Percentiles rank a stretch among this genome's conserved stretches.
Evolutionary conservation across 2,329 filamentous ascomycete genomes (phyloP).

Genomic region (Aspergillus viridinutans): DNA sequence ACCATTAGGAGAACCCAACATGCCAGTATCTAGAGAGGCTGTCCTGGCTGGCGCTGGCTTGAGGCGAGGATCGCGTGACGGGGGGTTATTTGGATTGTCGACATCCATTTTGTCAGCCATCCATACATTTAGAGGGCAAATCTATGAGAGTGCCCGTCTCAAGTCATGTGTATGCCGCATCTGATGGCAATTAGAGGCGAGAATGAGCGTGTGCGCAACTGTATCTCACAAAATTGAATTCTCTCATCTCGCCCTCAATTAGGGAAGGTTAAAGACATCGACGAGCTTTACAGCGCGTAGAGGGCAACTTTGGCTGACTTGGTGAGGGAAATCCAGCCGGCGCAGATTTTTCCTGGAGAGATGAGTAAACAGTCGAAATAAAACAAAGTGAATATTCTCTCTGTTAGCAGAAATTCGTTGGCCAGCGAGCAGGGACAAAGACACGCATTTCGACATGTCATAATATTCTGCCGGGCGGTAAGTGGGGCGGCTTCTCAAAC

Average conservation of each 20-base stretch:
- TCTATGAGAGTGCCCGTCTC: neutral
- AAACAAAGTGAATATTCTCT: neutral
- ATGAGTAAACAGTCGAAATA: neutral
- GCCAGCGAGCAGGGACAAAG: neutral
- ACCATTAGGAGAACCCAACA: neutral
- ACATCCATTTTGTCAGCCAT: constrained; percentile 10
- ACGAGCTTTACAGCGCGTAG: neutral
- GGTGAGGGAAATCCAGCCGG: neutral
- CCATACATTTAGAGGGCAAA: neutral
- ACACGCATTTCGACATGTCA: neutral
- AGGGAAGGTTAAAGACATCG: neutral
- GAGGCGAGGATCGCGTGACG: constrained; percentile 21
- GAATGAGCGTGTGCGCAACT: neutral
- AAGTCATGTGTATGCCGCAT: neutral
- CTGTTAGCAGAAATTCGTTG: neutral
- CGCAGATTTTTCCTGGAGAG: neutral
- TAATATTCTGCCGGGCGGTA: constrained; percentile 28
- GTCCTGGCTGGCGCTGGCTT: neutral
- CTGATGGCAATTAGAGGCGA: neutral
- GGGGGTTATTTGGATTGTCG: constrained; percentile 8
- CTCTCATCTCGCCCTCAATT: neutral
- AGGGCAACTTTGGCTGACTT: neutral
- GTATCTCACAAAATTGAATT: neutral
- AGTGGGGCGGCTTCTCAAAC: constrained; percentile 1
- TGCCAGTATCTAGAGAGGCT: neutral